Evolutionary conservation across 1,139 yeast species (phyloP).

Genomic region (Debaryomyces singareniensis): DNA sequence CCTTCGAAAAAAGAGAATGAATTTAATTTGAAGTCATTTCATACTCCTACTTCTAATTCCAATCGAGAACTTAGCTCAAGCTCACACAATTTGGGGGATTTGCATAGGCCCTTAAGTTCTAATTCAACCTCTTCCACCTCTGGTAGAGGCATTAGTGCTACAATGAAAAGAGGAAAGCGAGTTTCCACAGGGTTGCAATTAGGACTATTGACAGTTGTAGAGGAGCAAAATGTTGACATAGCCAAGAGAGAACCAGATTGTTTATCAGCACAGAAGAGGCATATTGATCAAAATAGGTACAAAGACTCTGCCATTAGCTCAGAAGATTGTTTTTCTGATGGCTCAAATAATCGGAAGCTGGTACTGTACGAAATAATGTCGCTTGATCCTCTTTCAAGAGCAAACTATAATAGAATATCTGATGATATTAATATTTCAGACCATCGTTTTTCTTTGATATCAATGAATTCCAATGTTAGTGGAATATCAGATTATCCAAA

Average conservation of each 20-base stretch:
- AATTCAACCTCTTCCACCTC: not conserved
- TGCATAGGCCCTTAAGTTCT: not conserved
- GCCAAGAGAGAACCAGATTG: conserved; percentile 1
- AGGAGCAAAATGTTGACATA: conserved; percentile 15
- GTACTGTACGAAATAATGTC: conserved; percentile 1
- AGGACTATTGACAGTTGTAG: conserved; percentile 37
- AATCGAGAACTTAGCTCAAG: conserved; percentile 24
- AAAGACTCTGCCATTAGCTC: too few relatives aligned
- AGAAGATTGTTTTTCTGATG: too few relatives aligned
- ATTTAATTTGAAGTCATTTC: conserved; percentile 34
- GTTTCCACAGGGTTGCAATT: conserved; percentile 34
- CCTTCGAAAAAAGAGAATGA: conserved; percentile 14
- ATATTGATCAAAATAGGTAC: too few relatives aligned
- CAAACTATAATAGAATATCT: conserved; percentile 1
- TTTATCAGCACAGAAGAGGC: too few relatives aligned
- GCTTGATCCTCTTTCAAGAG: conserved; percentile 1
- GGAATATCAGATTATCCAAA: conserved; percentile 36
- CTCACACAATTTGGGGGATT: conserved; percentile 2
- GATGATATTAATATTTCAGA: conserved; percentile 8
- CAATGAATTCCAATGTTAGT: conserved; percentile 36
- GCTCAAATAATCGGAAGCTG: too few relatives aligned
- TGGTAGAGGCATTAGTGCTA: too few relatives aligned
- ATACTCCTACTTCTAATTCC: conserved; percentile 14
- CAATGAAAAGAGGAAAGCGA: conserved; percentile 26
- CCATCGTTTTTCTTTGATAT: conserved; percentile 33